phyloP scores from a whole-genome alignment of 441 rosid genomes.

The Populus hybrid region DNA sequence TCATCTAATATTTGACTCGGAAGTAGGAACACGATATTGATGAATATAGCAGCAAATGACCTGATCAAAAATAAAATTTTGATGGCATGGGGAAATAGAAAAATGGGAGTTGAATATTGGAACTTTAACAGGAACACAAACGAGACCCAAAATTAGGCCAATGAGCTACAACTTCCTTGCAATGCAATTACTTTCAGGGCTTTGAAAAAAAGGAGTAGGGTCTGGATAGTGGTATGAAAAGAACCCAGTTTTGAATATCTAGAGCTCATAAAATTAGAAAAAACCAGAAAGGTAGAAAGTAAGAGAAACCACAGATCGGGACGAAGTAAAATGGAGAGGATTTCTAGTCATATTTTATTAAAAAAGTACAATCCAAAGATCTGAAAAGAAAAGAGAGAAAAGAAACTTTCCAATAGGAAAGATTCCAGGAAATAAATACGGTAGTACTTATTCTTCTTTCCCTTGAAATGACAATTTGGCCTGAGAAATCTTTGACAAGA shows the following conservation, averaged over 20 bases:
- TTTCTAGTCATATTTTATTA: not conserved
- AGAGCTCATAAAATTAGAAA: slow-evolving; percentile 14
- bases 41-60: slow-evolving; percentile 12
- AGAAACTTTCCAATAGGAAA: too few relatives aligned
- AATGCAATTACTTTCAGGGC: slow-evolving; percentile 28
- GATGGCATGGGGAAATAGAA: not conserved
- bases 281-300: not conserved
- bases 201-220: slow-evolving; percentile 2
- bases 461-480: not conserved
- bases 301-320: not conserved
- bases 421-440: not conserved
- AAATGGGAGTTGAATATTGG: slow-evolving; percentile 3
- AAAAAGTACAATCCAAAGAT: not conserved
- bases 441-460: not conserved
- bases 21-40: slow-evolving; percentile 17
- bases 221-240: slow-evolving; percentile 5
- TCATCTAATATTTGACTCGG: slow-evolving; percentile 36
- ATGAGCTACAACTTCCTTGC: slow-evolving; percentile 9
- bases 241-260: slow-evolving; percentile 7
- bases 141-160: slow-evolving; percentile 52
- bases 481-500: not conserved
- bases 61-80: slow-evolving; percentile 1
- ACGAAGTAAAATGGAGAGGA: not conserved
- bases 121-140: slow-evolving; percentile 17
- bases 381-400: not conserved